These are phyloP conservation scores for Hypoxylon rickii DNA, from an alignment of 495 filamentous ascomycete species.

Conservation along the genomic window DNA sequence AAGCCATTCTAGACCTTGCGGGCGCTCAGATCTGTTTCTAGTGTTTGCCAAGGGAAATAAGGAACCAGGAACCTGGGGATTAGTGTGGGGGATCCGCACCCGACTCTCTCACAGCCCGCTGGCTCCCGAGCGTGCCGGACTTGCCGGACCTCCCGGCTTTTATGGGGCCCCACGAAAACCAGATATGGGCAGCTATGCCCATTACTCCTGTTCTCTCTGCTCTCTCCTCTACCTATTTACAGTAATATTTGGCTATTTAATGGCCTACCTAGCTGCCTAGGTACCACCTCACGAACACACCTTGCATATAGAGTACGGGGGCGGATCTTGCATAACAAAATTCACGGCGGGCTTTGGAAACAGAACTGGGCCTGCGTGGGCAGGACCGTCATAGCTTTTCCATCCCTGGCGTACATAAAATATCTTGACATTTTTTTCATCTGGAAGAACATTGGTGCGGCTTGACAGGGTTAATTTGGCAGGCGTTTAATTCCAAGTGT, in stretches of 20 bases:
- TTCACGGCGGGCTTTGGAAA: slow-evolving; percentile 14
- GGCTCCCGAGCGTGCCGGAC: slow-evolving; percentile 23
- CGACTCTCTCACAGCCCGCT: slow-evolving; percentile 4
- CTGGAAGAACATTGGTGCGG: not conserved
- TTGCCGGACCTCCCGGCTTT: slow-evolving; percentile 12
- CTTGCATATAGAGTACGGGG: slow-evolving; percentile 32
- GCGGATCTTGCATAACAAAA: slow-evolving; percentile 34
- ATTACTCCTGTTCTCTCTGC: slow-evolving; percentile 14
- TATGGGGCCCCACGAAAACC: slow-evolving; percentile 30
- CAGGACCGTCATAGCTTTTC: not conserved
- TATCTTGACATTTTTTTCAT: not conserved
- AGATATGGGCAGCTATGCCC: slow-evolving; percentile 14
- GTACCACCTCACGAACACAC: slow-evolving; percentile 7
- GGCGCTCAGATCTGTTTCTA: not conserved
- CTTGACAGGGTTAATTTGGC: no score
- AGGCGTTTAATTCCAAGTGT: not conserved
- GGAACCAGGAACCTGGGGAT: not conserved
- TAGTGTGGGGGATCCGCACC: slow-evolving; percentile 16
- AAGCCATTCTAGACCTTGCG: not conserved
- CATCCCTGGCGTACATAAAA: slow-evolving; percentile 16
- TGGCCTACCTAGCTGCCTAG: slow-evolving; percentile 24
- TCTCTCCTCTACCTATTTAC: slow-evolving; percentile 14
- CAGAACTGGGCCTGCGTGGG: slow-evolving; percentile 18
- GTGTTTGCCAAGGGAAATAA: slow-evolving; percentile 7
- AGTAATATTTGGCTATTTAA: slow-evolving; percentile 19